Base-by-base conservation (phyloP, 495 filamentous ascomycete species). In the Penicilliopsis zonata region DNA sequence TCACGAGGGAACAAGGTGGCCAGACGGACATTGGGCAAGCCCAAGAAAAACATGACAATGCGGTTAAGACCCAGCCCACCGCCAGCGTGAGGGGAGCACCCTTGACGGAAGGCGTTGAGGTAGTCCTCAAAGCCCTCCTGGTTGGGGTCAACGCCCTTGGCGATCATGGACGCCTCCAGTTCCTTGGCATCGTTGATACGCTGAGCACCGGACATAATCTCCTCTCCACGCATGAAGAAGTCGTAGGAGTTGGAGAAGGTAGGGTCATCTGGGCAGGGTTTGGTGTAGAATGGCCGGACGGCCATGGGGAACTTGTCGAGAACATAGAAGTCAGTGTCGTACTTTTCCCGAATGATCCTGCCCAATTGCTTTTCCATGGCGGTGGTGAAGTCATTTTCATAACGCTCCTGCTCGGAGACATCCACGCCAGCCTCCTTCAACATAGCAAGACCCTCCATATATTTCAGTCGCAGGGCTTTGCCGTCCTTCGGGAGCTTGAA, bases 221-320 rank as follows among this genome's bases (percentile, higher is more conserved):
- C 86, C 59, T 93, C 82, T 13, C 82, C 82, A 42, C 86, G 78
- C 80, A 93, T 82, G 69, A 92, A 87, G 67, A 94, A 84, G 60
- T 93, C 86, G 63, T 84, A 94, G 4, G 78, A 80, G 58, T 92
- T 88, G 31, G 75, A 81, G 45, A 84, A 70, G 18, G 65, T 63
- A 36, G 76, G 63, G 55, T 78, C 71, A 30, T 67, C 41, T 6
- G 78, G 70, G 50, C 82, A 77, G 35, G 78, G 74, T 69, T 86
- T 82, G 49, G 86, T 85, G 57, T 94, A 94, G 65, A 94, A 93
- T 21, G 86, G 86, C 14, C 86, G 74, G 16, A 87, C 77, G 25
- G 65, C 52, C 53, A 86, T 80, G 34, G 86, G 86, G 70, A 85
- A 94, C 61, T 92, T 81, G 65, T 93, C 84, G 37, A 94, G 67